Conservation (phyloP, 2,329 filamentous ascomycete species). For the Fusarium citri region DNA sequence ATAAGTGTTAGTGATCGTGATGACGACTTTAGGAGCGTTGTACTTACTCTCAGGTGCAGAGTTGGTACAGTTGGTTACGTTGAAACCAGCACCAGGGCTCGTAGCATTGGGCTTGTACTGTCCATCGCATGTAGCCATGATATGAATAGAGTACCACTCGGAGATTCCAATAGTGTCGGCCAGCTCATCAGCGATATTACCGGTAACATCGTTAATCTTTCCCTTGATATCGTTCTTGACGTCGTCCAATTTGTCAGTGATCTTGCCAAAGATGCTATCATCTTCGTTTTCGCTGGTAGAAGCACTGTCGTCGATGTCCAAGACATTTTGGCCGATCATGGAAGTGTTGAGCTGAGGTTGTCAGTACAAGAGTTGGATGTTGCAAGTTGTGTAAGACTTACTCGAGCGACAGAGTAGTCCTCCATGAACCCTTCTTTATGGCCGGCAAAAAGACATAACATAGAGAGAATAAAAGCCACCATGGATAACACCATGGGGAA, state of each 20-base stretch:
- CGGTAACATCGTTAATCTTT: constrained; percentile 55
- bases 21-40: neutral
- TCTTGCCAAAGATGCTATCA: constrained; percentile 46
- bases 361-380: neutral
- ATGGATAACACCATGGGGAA: constrained; percentile 54
- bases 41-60: constrained; percentile 54
- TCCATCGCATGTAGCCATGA: constrained; percentile 62
- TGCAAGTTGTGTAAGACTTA: constrained; percentile 35
- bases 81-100: constrained; percentile 51
- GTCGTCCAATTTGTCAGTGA: constrained; percentile 48
- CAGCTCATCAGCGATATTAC: constrained; percentile 55
- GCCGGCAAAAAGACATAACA: constrained; percentile 56
- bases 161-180: constrained; percentile 59
- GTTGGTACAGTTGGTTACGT: constrained; percentile 59
- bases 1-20: constrained; percentile 1
- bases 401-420: constrained; percentile 56
- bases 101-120: constrained; percentile 59
- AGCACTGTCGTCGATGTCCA: constrained; percentile 42
- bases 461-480: constrained; percentile 54
- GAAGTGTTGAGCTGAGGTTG: constrained; percentile 53
- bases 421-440: constrained; percentile 57
- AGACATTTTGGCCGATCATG: constrained; percentile 52
- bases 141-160: constrained; percentile 64
- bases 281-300: constrained; percentile 43
- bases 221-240: constrained; percentile 52